These are phyloP conservation scores for Oryza australiensis DNA, from an alignment of 176 grass and related monocot species.

Conservation along the genomic window DNA sequence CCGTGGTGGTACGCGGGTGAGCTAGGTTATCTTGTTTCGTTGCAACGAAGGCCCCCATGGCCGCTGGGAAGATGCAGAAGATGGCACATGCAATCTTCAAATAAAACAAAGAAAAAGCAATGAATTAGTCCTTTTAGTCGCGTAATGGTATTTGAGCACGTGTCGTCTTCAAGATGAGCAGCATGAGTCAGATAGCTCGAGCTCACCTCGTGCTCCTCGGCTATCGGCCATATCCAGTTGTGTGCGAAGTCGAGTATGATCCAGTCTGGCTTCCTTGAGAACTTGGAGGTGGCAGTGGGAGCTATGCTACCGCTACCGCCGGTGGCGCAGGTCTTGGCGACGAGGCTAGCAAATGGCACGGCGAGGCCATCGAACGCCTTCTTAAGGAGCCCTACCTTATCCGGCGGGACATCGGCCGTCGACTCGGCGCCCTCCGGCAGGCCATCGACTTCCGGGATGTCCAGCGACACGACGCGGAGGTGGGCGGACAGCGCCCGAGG, in stretches of 20 bases:
- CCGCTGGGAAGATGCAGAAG: not conserved
- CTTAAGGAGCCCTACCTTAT: constrained; percentile 7
- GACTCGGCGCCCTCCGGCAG: constrained; percentile 24
- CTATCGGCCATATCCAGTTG: too few relatives aligned
- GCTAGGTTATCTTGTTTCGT: not conserved
- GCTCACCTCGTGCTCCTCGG: too few relatives aligned
- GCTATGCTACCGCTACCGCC: not conserved
- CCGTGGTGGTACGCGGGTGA: not conserved
- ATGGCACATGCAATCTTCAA: not conserved
- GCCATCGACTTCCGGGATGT: not conserved
- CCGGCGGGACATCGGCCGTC: constrained; percentile 16
- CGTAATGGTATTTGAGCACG: too few relatives aligned
- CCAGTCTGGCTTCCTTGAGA: too few relatives aligned
- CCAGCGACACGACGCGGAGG: not conserved
- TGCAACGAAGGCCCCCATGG: not conserved
- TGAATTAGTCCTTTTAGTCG: too few relatives aligned
- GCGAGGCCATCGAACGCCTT: constrained; percentile 37
- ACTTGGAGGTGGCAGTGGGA: too few relatives aligned
- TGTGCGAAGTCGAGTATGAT: too few relatives aligned
- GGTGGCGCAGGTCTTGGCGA: not conserved
- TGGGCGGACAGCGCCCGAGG: not conserved
- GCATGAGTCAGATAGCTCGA: too few relatives aligned
- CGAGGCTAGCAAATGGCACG: not conserved
- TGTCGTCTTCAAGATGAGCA: too few relatives aligned
- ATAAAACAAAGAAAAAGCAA: too few relatives aligned